Percentiles rank a stretch among this genome's conserved stretches.
These are phyloP conservation scores for Ulvella scutata DNA, from an alignment of 139 green algal species.

Conservation along the genomic window DNA sequence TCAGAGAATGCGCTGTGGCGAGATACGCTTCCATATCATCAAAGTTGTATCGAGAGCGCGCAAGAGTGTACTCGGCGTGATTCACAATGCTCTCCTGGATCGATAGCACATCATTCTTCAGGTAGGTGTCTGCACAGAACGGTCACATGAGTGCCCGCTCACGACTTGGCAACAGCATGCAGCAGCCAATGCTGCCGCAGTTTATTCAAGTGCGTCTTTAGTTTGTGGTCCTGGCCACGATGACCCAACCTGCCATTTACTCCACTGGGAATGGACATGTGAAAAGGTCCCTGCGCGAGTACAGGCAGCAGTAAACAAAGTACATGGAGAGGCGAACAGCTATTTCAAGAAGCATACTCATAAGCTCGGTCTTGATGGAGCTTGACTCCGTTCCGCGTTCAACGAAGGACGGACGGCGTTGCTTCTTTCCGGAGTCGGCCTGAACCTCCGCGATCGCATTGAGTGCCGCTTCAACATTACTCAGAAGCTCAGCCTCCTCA, in stretches of 20 bases:
- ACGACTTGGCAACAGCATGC: too few species aligned
- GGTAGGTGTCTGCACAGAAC: slow-evolving; percentile 90
- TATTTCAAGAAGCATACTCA: background rate
- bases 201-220: too few species aligned
- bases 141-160: too few species aligned
- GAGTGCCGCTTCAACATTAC: slow-evolving; percentile 31
- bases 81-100: slow-evolving; percentile 94
- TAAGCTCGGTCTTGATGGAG: background rate
- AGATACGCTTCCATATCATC: slow-evolving; percentile 88
- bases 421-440: too few species aligned
- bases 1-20: slow-evolving; percentile 24
- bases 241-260: too few species aligned
- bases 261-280: too few species aligned
- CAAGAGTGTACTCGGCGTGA: slow-evolving; percentile 98
- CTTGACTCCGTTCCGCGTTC: background rate
- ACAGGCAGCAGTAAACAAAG: too few species aligned
- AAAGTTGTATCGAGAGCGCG: slow-evolving; percentile 83
- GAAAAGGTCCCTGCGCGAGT: too few species aligned
- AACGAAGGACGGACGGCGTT: background rate
- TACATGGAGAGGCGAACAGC: too few species aligned
- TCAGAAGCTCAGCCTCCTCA: slow-evolving; percentile 19
- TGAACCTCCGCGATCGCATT: slow-evolving; percentile 22
- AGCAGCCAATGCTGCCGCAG: too few species aligned
- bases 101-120: slow-evolving; percentile 83
- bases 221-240: too few species aligned